These are phyloP conservation scores for Apiospora koreana DNA, from an alignment of 2,329 filamentous ascomycete species.

Conservation along the genomic window DNA sequence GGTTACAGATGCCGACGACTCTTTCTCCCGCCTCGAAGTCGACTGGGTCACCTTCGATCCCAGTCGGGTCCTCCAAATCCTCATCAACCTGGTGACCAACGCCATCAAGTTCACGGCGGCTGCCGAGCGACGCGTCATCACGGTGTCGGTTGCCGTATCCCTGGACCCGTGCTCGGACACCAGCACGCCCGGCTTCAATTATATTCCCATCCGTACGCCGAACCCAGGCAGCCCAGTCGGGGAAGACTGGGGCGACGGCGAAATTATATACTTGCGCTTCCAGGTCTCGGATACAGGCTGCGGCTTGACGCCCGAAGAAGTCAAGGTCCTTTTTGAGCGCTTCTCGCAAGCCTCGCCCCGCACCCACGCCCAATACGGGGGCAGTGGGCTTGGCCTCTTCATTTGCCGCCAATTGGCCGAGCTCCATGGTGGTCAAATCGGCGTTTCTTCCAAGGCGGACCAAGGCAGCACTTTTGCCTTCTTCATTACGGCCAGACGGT, in stretches of 20 bases:
- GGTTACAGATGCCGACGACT: conserved; percentile 48
- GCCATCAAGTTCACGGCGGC: conserved; percentile 59
- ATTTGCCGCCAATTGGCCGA: conserved; percentile 65
- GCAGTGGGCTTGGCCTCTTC: conserved; percentile 64
- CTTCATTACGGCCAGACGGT: conserved; percentile 59
- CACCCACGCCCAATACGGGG: conserved; percentile 61
- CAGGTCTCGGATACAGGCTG: conserved; percentile 67
- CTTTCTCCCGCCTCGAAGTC: conserved; percentile 47
- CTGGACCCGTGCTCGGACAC: conserved; percentile 34
- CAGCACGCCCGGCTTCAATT: conserved; percentile 28
- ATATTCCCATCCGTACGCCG: conserved; percentile 30
- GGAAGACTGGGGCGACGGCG: conserved; percentile 35
- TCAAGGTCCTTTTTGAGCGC: conserved; percentile 65
- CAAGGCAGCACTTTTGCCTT: conserved; percentile 64
- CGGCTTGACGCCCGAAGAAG: conserved; percentile 62
- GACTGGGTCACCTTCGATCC: conserved; percentile 61
- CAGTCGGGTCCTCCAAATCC: conserved; percentile 56
- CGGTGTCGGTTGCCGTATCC: conserved; percentile 52
- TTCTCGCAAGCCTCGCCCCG: conserved; percentile 62
- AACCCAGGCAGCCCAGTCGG: conserved; percentile 18
- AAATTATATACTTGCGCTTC: conserved; percentile 42
- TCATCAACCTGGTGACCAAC: conserved; percentile 63
- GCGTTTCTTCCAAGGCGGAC: conserved; percentile 59
- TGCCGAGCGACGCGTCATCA: conserved; percentile 39
- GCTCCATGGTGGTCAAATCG: conserved; percentile 66